Conservation (phyloP, 257 asterid species). For the Lycium barbarum region DNA sequence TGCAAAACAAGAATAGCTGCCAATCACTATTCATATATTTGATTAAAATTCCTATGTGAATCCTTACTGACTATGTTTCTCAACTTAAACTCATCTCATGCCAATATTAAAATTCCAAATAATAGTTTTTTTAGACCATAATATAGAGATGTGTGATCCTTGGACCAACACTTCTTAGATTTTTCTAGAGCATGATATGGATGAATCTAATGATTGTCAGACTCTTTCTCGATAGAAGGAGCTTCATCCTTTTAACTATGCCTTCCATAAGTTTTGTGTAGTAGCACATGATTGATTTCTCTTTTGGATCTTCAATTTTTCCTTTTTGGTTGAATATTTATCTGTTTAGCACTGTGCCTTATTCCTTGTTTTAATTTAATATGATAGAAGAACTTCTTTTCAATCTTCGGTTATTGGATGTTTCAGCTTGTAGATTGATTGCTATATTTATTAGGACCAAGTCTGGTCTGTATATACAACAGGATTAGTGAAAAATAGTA, state of each 20-base stretch:
- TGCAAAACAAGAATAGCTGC: constrained; percentile 7
- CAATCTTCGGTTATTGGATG: constrained; percentile 8
- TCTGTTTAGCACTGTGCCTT: background rate
- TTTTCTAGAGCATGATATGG: background rate
- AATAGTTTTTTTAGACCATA: background rate
- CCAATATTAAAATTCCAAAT: background rate
- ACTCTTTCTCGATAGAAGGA: constrained; percentile 11
- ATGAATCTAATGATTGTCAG: constrained; percentile 7
- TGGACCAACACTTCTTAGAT: constrained; percentile 1
- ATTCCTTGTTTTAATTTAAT: background rate
- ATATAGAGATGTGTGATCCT: constrained; percentile 6
- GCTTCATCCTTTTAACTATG: background rate
- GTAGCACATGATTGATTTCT: background rate
- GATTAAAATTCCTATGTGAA: background rate
- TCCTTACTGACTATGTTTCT: background rate
- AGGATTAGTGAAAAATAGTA: background rate
- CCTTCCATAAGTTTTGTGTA: background rate
- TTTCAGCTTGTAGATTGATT: constrained; percentile 24
- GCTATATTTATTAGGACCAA: constrained; percentile 8
- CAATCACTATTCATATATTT: constrained; percentile 15
- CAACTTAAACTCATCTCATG: constrained; percentile 8
- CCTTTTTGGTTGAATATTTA: background rate
- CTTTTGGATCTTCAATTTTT: constrained; percentile 12
- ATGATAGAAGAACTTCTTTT: background rate
- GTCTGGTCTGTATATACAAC: background rate